phyloP scores from a whole-genome alignment of 148 eudicot species.

The Chenopodium quinoa region DNA sequence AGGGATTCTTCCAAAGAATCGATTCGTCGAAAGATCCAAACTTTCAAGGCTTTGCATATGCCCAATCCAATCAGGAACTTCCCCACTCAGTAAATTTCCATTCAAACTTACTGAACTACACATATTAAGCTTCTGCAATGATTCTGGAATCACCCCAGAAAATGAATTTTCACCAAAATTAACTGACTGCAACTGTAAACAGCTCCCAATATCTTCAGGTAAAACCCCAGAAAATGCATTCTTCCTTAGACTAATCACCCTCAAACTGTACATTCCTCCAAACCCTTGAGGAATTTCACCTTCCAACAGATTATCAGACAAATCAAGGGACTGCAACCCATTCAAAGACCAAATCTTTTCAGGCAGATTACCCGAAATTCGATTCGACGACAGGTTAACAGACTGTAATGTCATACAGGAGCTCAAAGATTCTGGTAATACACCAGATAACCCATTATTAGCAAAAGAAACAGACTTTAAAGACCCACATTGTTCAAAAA shows the following conservation, averaged over 20 bases:
- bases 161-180: slow-evolving; percentile 68
- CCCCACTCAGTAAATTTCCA: slow-evolving; percentile 52
- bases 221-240: slow-evolving; percentile 60
- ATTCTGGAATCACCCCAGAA: slow-evolving; percentile 65
- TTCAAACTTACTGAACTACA: slow-evolving; percentile 51
- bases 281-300: slow-evolving; percentile 72
- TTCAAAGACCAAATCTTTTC: slow-evolving; percentile 63
- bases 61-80: slow-evolving; percentile 82
- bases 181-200: slow-evolving; percentile 51
- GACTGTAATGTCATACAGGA: slow-evolving; percentile 56
- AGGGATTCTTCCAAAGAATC: slow-evolving; percentile 59
- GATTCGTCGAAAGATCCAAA: slow-evolving; percentile 78
- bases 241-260: slow-evolving; percentile 45
- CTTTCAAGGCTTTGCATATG: slow-evolving; percentile 62
- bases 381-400: slow-evolving; percentile 62
- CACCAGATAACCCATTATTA: slow-evolving; percentile 56
- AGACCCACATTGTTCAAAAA: slow-evolving; percentile 75
- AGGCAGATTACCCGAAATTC: slow-evolving; percentile 56
- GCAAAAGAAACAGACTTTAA: slow-evolving; percentile 56
- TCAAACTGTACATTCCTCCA: slow-evolving; percentile 53
- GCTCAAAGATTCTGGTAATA: slow-evolving; percentile 51
- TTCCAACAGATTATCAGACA: slow-evolving; percentile 56
- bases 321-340: slow-evolving; percentile 54
- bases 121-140: slow-evolving; percentile 57
- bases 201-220: slow-evolving; percentile 73